Evolutionary conservation across 176 grass and related monocot genomes (phyloP), one percentile per base, ranked within the genome.

Genomic region (Neostapfia colusana): DNA sequence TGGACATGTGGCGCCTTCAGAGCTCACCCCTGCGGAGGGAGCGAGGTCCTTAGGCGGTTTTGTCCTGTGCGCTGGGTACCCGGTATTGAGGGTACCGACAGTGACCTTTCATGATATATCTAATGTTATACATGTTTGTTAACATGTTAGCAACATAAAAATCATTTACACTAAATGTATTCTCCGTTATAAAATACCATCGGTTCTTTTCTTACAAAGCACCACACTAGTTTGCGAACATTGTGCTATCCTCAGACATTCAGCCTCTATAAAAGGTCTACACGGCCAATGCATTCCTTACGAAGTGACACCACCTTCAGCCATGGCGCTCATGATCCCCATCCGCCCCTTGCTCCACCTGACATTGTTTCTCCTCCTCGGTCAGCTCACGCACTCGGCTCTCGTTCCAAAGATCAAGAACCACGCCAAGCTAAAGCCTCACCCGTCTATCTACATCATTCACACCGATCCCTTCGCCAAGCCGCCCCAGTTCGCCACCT

Each of bases 401-500:
- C 23, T 26, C 5, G 55, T 58, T 26, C 55, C 55, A 58, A 23
- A 26, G 55, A 26, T 13, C n/a, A 55, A 55, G 35, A 58, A 1
- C 27, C 53, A 44, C 16, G 15, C 4, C 10, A 25, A 70, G 41
- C 5, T 28, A 2, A 31, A 18, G 43, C 24, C 42, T 26, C 20
- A 1, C 2, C 37, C 49, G 5, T 21, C 40, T 9, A 36, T 41
- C 21, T 83, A 83, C 67, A 79, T 79, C 27, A 23, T 79, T 20
- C 48, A 58, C 3, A 44, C 38, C 24, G 48, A 73, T 10, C 76
- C 65, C 46, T 20, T 73, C 11, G 15, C 75, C 58, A 64, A 63
- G 58, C 83, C 68, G 2, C 3, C 75, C 5, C 48, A 59, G 6
- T 85, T 85, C 69, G 5, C 68, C 59, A 28, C 75, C 6, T 75